Base-by-base conservation (phyloP, 495 filamentous ascomycete species). In the Aspergillus funiculosus region DNA sequence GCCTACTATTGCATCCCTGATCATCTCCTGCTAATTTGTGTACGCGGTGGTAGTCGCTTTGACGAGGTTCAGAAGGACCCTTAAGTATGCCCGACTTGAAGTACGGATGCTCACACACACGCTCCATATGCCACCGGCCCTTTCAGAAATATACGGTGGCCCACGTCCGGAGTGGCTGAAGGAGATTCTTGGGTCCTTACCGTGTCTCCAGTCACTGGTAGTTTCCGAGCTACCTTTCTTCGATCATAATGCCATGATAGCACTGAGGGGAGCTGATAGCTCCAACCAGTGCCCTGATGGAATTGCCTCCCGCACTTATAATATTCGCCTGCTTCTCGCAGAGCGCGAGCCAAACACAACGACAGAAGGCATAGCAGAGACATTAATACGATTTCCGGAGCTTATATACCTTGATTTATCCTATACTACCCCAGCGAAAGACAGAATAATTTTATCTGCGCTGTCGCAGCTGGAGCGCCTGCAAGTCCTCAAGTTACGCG, bases 71-170 rank as follows among this genome's bases (percentile, higher is more conserved):
- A 74, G 76, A 56, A 73, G 79, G 40, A 78, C 75, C 6, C 63
- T 85, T 17, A 72, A 62, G 45, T 71, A 71, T 62, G 73, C 77
- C 5, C 66, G 81, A 17, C 57, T 64, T 34, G 65, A 71, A 41
- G 75, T 83, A 14, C 63, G 79, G 19, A 64, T 70, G 31, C 58
- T 81, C 22, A 82, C 78, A 10, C 81, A 83, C 53, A 85, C 81
- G 0, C 69, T 85, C 25, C 78, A 83, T 60, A 66, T 85, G n/a
- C 80, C 80, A 9, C 80, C 81, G 10, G 80, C 81, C 13, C 66
- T 81, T 18, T 78, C 78, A 5, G 81, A 85, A 55, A 74, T 82
- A 31, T 85, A 82, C 60, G 78, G 73, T 49, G 76, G 78, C 9
- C 78, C 79, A 4, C 75, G 77, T 43, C 66, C 69, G 8, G 75